Base-by-base conservation (phyloP, 1,284 basidiomycete species). In the Ganoderma resinaceum region DNA sequence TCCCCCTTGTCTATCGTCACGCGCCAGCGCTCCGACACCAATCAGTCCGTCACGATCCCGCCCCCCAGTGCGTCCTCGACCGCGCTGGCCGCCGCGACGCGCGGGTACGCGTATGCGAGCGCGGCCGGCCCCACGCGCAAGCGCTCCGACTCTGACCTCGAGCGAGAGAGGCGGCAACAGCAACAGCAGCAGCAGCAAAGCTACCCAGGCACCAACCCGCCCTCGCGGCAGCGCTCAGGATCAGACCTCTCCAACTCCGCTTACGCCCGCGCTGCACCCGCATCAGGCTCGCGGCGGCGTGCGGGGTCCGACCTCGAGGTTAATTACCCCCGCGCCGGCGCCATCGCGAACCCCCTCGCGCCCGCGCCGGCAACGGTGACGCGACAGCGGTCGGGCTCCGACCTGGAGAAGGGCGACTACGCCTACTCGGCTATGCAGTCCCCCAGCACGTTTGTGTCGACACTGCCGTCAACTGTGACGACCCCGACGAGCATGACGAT, bases 401-500 rank as follows among this genome's bases (percentile, higher is more conserved):
- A 62, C 20, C 20, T 46, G 31, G 61, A 62, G 14, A 53, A 55
- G 29, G 31, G 31, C 52, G 26, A 31, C 26, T 52, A 38, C 18
- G 35, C 52, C 12, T 11, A 9, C 23, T 33, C 61, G 43, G 33
- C 29, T 35, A 18, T 18, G 40, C 42, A 33, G 40, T 63, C 66
- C 16, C 26, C 57, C 11, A 60, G 8, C 23, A 60, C 58, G 58
- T 43, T 35, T 26, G 61, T 31, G 16, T 49, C 62, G 57, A 59
- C 66, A 26, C 35, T 57, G 37, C 43, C 66, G 33, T 65, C 67
- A 5, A 35, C 67, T 20, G 42, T 49, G 60, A 65, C 67, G 31
- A 65, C 67, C 23, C 67, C 67, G 53, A 68, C 67, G 63, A 68
- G 67, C 63, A 62, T 60, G 67, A 68, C 67, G 31, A 20, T 35